phyloP scores from a whole-genome alignment of 2,329 filamentous ascomycete genomes.

The Thermochaetoides dissita region DNA sequence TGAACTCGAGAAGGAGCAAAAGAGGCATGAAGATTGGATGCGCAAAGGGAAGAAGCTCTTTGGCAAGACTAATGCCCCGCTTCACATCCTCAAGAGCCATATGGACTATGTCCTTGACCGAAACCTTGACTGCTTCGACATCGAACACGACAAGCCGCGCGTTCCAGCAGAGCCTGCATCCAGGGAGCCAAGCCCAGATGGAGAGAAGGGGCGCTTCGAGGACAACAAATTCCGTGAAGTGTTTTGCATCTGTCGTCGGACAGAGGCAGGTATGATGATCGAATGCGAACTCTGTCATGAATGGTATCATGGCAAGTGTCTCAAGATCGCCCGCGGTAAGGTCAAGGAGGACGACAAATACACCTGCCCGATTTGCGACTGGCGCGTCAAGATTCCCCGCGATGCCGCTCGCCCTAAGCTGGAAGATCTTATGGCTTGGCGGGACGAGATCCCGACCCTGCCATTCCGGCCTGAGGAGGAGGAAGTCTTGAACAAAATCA shows the following conservation, averaged over 20 bases:
- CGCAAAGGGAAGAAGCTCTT: slow-evolving; percentile 93
- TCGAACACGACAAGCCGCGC: slow-evolving; percentile 68
- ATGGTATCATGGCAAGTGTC: slow-evolving; percentile 97
- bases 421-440: slow-evolving; percentile 73
- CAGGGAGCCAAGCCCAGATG: slow-evolving; percentile 53
- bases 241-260: slow-evolving; percentile 88
- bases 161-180: slow-evolving; percentile 86
- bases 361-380: slow-evolving; percentile 95
- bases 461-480: slow-evolving; percentile 97
- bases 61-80: slow-evolving; percentile 89
- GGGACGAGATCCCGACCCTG: slow-evolving; percentile 63
- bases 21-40: slow-evolving; percentile 98
- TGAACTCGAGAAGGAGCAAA: slow-evolving; percentile 87
- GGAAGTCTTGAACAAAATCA: slow-evolving; percentile 69
- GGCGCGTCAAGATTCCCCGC: slow-evolving; percentile 89
- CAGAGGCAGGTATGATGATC: slow-evolving; percentile 98
- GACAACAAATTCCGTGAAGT: slow-evolving; percentile 59
- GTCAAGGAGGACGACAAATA: slow-evolving; percentile 98
- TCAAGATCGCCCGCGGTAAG: slow-evolving; percentile 94
- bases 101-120: slow-evolving; percentile 87
- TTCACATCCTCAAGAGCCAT: slow-evolving; percentile 89
- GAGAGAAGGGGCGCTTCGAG: slow-evolving; percentile 39
- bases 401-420: slow-evolving; percentile 91
- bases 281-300: slow-evolving; percentile 97
- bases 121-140: slow-evolving; percentile 83